Base-by-base conservation (phyloP, 345 rosid species). In the Eucalyptus marginata region DNA sequence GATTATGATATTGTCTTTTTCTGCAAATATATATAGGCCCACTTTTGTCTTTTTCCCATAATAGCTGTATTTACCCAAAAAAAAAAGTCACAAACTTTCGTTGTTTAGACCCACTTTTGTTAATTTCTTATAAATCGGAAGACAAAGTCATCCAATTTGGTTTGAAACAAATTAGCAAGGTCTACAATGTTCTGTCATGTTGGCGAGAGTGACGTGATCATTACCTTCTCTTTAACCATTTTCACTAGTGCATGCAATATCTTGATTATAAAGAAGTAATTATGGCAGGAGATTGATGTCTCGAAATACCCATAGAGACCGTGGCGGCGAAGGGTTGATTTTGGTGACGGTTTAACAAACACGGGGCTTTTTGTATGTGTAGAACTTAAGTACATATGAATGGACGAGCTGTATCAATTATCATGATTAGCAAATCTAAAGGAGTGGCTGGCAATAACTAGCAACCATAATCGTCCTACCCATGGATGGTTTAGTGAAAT, bases 161-260 rank as follows among this genome's bases (percentile, higher is more conserved):
- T 10, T 24, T 0, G 27, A 56, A 56, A 56, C 13, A 56, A 56
- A 56, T 56, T 24, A 24, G 29, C 3, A 0, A 24, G 29, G 58
- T 52, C 29, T 22, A 24, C 0, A 56, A 56, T 24, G 62, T 56
- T 56, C 3, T 22, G 1, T 10, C 3, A 0, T 18, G 58, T 18
- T 18, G 25, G 10, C 0, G 25, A 7, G 0, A 52, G 25, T 7
- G 25, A 52, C 2, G 2, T 52, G 0, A 18, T 20, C 2, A 52
- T 52, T 52, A 18, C 10, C 1, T 20, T 52, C 4, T 52, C 10
- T 52, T 52, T 52, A 18, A 52, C 56, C 24, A 50, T 54, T 54
- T 54, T 54, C 11, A 54, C 0, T 20, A 3, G 27, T 0, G 2
- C 27, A 56, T 24, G 62, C 6, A 24, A 58, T 59, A 59, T 27